phyloP scores from a whole-genome alignment of 2,329 filamentous ascomycete species.

The Alternaria tenuissima region DNA sequence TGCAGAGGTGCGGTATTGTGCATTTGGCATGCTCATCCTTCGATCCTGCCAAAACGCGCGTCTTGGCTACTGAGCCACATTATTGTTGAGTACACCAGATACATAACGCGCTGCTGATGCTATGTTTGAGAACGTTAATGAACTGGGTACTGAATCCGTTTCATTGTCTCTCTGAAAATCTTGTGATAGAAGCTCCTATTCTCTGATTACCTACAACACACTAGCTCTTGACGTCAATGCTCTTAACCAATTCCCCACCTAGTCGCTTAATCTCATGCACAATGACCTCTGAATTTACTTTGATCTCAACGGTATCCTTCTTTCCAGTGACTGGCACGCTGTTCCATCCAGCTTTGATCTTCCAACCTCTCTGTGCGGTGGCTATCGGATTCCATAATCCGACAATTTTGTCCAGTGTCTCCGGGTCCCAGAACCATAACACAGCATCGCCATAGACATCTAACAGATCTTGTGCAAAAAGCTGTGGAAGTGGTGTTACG shows the following conservation, averaged over 20 bases:
- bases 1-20: background rate
- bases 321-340: conserved; percentile 61
- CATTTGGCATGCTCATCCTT: background rate
- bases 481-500: conserved; percentile 67
- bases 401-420: conserved; percentile 65
- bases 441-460: conserved; percentile 72
- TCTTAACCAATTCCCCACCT: conserved; percentile 66
- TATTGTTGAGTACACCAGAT: background rate
- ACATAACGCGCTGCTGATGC: background rate
- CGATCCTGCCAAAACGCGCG: background rate
- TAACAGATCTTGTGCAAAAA: conserved; percentile 73
- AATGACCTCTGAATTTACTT: conserved; percentile 72
- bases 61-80: background rate
- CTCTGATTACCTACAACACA: background rate
- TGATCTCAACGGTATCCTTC: conserved; percentile 56
- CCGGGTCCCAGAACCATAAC: conserved; percentile 79
- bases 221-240: conserved; percentile 33
- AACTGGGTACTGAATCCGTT: background rate
- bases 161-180: background rate
- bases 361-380: conserved; percentile 66
- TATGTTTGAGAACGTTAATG: background rate
- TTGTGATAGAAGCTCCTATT: too few relatives aligned
- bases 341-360: conserved; percentile 74
- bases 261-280: conserved; percentile 75
- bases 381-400: conserved; percentile 71